phyloP scores from a whole-genome alignment of 2,329 filamentous ascomycete species.

The Colletotrichum zoysiae region DNA sequence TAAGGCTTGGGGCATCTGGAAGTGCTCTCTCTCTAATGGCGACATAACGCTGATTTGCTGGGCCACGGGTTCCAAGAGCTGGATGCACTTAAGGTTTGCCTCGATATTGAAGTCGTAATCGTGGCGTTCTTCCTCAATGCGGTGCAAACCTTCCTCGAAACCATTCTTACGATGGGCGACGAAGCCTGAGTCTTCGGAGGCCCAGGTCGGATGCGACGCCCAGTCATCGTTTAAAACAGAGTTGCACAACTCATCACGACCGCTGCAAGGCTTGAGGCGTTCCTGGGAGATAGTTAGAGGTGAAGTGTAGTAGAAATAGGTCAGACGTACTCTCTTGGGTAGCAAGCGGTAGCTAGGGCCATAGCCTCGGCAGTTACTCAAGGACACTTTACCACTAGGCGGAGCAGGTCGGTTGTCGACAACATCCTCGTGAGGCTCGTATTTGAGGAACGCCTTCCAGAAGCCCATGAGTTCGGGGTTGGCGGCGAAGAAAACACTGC shows the following conservation, averaged over 20 bases:
- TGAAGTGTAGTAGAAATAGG: no score
- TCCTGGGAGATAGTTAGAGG: slow-evolving; percentile 62
- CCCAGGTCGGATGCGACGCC: slow-evolving; percentile 99
- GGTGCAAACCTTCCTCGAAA: slow-evolving; percentile 92
- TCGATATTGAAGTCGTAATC: slow-evolving; percentile 99
- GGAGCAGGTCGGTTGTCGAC: slow-evolving; percentile 83
- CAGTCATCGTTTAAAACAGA: slow-evolving; percentile 96
- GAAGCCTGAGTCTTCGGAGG: slow-evolving; percentile 96
- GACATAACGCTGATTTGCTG: slow-evolving; percentile 88
- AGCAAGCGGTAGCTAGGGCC: slow-evolving; percentile 95
- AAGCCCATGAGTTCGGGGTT: slow-evolving; percentile 90
- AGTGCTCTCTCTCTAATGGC: slow-evolving; percentile 77
- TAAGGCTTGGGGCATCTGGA: slow-evolving; percentile 84
- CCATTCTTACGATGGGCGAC: slow-evolving; percentile 97
- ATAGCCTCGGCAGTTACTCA: slow-evolving; percentile 95
- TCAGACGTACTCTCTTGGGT: slow-evolving; percentile 75
- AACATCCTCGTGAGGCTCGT: slow-evolving; percentile 80
- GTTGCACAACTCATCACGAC: slow-evolving; percentile 93
- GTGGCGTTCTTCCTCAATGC: slow-evolving; percentile 97
- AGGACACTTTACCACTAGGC: slow-evolving; percentile 84
- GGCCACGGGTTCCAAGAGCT: slow-evolving; percentile 93
- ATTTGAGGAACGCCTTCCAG: slow-evolving; percentile 87
- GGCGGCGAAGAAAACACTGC: slow-evolving; percentile 85
- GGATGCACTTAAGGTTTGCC: slow-evolving; percentile 92
- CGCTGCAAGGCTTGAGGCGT: slow-evolving; percentile 90